A percentile compares a stretch with the other conserved stretches of the same genome.
Conservation (phyloP, 441 rosid genomes). For the Jatropha multifida region DNA sequence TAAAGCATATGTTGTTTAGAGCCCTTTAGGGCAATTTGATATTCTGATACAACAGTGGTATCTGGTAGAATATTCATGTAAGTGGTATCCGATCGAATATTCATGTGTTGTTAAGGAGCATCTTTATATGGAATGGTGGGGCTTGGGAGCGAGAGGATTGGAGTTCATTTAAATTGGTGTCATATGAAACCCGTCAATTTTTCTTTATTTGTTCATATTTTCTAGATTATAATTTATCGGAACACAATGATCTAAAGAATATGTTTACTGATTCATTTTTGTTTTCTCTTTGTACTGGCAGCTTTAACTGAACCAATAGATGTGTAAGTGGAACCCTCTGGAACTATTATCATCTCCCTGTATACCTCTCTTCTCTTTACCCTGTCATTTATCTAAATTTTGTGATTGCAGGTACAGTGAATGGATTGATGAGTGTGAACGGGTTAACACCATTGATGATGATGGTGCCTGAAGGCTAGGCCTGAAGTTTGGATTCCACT, state of each 20-base stretch:
- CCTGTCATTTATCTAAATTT: not conserved
- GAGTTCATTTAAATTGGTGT: not conserved
- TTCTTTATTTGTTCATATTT: not conserved
- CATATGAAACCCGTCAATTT: not conserved
- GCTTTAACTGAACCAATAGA: constrained; percentile 87
- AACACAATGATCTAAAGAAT: not conserved
- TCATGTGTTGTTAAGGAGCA: not conserved
- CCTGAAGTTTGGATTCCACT: constrained; percentile 12
- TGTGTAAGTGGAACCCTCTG: constrained; percentile 51
- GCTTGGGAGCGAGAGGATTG: no score
- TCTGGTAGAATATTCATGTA: not conserved
- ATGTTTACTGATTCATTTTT: constrained; percentile 7
- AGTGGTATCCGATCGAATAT: not conserved
- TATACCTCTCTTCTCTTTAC: not conserved
- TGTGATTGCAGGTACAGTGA: constrained; percentile 45
- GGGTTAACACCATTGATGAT: constrained; percentile 71
- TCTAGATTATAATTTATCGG: not conserved
- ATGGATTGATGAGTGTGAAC: constrained; percentile 92
- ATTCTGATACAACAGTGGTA: not conserved
- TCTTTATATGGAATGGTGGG: not conserved
- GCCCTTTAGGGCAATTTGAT: not conserved
- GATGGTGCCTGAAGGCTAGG: constrained; percentile 51
- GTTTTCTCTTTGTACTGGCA: constrained; percentile 40
- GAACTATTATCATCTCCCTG: not conserved
- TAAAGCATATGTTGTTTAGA: not conserved